Percentiles rank a stretch among this genome's conserved stretches.
phyloP scores from a whole-genome alignment of 345 rosid species.

The Rhizophora mangle region DNA sequence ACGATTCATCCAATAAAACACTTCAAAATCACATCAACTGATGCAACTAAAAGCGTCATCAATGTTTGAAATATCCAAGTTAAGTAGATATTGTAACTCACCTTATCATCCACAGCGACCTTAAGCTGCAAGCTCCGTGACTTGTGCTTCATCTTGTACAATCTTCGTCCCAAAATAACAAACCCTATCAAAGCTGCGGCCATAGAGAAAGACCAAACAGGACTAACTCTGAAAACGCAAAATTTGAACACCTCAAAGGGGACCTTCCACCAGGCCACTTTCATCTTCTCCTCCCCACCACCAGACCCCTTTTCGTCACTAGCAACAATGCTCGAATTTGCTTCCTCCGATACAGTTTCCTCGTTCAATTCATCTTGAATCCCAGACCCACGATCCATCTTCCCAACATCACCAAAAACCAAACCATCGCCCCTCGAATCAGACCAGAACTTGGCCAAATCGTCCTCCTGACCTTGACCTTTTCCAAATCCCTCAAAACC shows the following conservation, averaged over 20 bases:
- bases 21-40: too few species aligned
- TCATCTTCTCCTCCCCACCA: conserved; percentile 41
- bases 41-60: conserved; percentile 4
- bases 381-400: conserved; percentile 24
- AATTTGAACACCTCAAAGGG: conserved; percentile 74
- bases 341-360: conserved; percentile 24
- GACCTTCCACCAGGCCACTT: conserved; percentile 79
- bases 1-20: too few species aligned
- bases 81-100: conserved; percentile 23
- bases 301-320: conserved; percentile 19
- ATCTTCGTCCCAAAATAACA: conserved; percentile 66
- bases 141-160: conserved; percentile 83
- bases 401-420: conserved; percentile 29
- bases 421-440: conserved; percentile 41
- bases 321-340: conserved; percentile 18
- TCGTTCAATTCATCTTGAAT: conserved; percentile 17
- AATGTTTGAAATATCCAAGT: conserved; percentile 7
- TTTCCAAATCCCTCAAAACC: conserved; percentile 28
- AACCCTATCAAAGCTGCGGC: conserved; percentile 87
- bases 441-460: conserved; percentile 36
- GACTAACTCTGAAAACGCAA: conserved; percentile 67
- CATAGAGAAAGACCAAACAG: conserved; percentile 84
- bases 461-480: conserved; percentile 25
- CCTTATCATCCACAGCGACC: conserved; percentile 89
- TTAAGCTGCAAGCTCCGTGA: conserved; percentile 66